Percentiles rank a stretch among this genome's conserved stretches.
These are phyloP conservation scores for Diplodia intermedia DNA, from an alignment of 2,329 filamentous ascomycete genomes.

Conservation along the genomic window DNA sequence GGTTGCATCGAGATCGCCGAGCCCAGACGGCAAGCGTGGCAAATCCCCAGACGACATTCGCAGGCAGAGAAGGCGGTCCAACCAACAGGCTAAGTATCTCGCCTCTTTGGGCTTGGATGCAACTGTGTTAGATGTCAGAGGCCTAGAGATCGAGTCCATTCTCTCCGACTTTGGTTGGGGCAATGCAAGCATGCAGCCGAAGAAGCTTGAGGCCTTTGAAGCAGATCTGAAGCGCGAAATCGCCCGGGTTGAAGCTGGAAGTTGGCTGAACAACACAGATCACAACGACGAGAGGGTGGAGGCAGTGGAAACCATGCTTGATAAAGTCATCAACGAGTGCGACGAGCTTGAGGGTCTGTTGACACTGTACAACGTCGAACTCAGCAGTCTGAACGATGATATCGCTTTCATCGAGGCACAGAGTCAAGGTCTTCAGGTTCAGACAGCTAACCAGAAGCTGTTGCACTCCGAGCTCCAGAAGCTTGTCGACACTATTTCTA, in stretches of 20 bases:
- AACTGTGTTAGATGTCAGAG: conserved; percentile 74
- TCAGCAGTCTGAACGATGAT: conserved; percentile 92
- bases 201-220: conserved; percentile 81
- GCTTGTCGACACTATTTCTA: conserved; percentile 88
- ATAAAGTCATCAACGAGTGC: conserved; percentile 90
- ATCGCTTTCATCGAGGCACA: conserved; percentile 98
- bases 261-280: conserved; percentile 82
- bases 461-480: conserved; percentile 88
- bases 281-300: conserved; percentile 91
- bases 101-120: conserved; percentile 79
- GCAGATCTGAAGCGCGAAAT: conserved; percentile 85
- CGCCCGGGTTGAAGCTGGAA: conserved; percentile 87
- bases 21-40: conserved; percentile 43
- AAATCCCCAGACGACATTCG: conserved; percentile 55
- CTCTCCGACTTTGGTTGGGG: conserved; percentile 91
- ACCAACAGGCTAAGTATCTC: conserved; percentile 81
- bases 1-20: conserved; percentile 48
- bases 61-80: conserved; percentile 68
- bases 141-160: conserved; percentile 80
- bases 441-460: conserved; percentile 95
- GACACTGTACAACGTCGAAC: conserved; percentile 91
- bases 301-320: conserved; percentile 83
- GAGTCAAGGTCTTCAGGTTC: conserved; percentile 93
- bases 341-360: conserved; percentile 94
- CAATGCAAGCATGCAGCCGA: conserved; percentile 74